These are phyloP conservation scores for Entamoeba histolytica DNA, from an alignment of 208 protist genomes.

Conservation along the genomic window DNA sequence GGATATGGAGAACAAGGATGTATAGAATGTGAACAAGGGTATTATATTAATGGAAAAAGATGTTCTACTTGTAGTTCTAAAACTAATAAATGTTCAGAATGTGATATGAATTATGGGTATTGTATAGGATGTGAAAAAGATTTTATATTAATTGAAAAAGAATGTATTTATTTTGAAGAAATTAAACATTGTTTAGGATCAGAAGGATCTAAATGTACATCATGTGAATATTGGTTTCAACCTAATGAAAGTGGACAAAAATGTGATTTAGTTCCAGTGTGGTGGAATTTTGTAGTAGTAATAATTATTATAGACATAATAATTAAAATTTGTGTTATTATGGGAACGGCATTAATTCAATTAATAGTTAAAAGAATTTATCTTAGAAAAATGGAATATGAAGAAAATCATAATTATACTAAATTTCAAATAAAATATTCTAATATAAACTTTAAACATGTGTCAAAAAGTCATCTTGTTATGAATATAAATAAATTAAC, in stretches of 20 bases:
- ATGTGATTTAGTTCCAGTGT: background rate
- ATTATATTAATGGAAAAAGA: background rate
- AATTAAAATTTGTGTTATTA: background rate
- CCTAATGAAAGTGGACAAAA: background rate
- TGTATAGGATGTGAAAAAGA: background rate
- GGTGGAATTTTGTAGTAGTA: background rate
- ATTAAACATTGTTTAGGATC: background rate
- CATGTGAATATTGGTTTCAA: background rate
- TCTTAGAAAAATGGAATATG: background rate
- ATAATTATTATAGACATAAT: background rate
- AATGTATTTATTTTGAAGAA: background rate
- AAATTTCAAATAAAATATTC: background rate
- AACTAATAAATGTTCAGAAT: background rate
- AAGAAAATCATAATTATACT: background rate
- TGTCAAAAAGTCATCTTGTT: background rate
- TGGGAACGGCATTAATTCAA: background rate
- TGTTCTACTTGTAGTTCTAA: background rate
- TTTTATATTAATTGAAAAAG: background rate
- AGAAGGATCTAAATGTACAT: background rate
- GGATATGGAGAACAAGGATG: background rate
- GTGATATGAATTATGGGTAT: background rate
- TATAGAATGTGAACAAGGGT: background rate
- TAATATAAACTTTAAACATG: background rate
- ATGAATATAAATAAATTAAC: background rate
- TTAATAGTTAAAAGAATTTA: background rate